These are phyloP conservation scores for Cryomyces minteri DNA, from an alignment of 495 filamentous ascomycete genomes.

Conservation along the genomic window DNA sequence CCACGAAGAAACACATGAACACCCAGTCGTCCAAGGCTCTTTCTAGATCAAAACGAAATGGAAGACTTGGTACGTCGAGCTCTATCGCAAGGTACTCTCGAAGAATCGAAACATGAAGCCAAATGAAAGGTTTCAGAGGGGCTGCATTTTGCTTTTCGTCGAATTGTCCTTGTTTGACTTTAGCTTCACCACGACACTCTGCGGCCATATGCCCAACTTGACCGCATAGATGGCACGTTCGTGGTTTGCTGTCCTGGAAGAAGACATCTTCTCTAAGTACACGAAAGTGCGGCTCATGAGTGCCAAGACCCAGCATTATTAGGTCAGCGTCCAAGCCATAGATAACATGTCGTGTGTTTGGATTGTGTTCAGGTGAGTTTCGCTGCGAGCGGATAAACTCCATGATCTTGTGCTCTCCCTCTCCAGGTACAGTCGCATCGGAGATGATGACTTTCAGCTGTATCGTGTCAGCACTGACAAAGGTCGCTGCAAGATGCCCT, in stretches of 20 bases:
- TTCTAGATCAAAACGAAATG: slow-evolving; percentile 75
- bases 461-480: not conserved
- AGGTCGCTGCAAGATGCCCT: not conserved
- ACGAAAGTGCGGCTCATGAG: slow-evolving; percentile 94
- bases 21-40: slow-evolving; percentile 99
- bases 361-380: slow-evolving; percentile 74
- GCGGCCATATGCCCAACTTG: slow-evolving; percentile 76
- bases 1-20: slow-evolving; percentile 99
- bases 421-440: slow-evolving; percentile 90
- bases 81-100: slow-evolving; percentile 88
- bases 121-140: slow-evolving; percentile 79
- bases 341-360: slow-evolving; percentile 91
- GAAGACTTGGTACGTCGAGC: slow-evolving; percentile 60
- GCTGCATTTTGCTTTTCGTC: slow-evolving; percentile 62
- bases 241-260: slow-evolving; percentile 63
- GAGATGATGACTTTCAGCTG: slow-evolving; percentile 92
- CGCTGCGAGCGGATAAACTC: slow-evolving; percentile 91
- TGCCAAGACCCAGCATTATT: slow-evolving; percentile 95
- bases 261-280: slow-evolving; percentile 97
- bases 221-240: slow-evolving; percentile 70
- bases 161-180: slow-evolving; percentile 69
- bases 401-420: slow-evolving; percentile 99
- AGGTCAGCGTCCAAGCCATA: slow-evolving; percentile 75
- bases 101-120: slow-evolving; percentile 84
- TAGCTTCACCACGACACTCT: slow-evolving; percentile 65